These are phyloP conservation scores for Tylopilus rubrobrunneus DNA, from an alignment of 768 basidiomycete species.

Conservation along the genomic window DNA sequence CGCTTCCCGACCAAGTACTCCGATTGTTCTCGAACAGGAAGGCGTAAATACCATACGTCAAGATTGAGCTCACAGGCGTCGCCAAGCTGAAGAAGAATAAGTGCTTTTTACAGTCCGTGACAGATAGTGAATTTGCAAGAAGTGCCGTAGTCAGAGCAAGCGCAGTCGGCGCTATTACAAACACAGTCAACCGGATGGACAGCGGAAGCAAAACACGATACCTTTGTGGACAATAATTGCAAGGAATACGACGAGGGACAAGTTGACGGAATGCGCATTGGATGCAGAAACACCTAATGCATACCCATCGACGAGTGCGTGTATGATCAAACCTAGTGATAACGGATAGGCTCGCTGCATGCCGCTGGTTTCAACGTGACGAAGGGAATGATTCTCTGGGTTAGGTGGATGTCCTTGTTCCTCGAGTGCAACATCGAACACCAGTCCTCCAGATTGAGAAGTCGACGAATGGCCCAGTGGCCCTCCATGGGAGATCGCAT, in stretches of 20 bases:
- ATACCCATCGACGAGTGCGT: constrained; percentile 89
- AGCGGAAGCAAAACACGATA: constrained; percentile 11
- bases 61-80: constrained; percentile 77
- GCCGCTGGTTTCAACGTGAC: constrained; percentile 17
- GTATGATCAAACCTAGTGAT: constrained; percentile 82
- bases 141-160: constrained; percentile 85
- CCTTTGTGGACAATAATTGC: constrained; percentile 94
- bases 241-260: constrained; percentile 85
- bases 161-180: constrained; percentile 73
- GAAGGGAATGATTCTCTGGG: constrained; percentile 12
- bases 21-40: constrained; percentile 38
- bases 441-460: constrained; percentile 14
- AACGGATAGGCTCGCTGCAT: constrained; percentile 57
- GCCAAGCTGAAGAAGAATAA: constrained; percentile 77
- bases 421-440: constrained; percentile 62
- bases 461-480: constrained; percentile 15
- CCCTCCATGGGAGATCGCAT: constrained; percentile 51
- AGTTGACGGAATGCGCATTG: constrained; percentile 35
- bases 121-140: constrained; percentile 68
- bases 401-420: constrained; percentile 44
- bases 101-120: constrained; percentile 66
- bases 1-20: constrained; percentile 63
- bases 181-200: constrained; percentile 8
- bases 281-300: constrained; percentile 80
- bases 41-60: constrained; percentile 68